Evolutionary conservation across 495 filamentous ascomycete species (phyloP).

Genomic region (Aspergillus egyptiacus): DNA sequence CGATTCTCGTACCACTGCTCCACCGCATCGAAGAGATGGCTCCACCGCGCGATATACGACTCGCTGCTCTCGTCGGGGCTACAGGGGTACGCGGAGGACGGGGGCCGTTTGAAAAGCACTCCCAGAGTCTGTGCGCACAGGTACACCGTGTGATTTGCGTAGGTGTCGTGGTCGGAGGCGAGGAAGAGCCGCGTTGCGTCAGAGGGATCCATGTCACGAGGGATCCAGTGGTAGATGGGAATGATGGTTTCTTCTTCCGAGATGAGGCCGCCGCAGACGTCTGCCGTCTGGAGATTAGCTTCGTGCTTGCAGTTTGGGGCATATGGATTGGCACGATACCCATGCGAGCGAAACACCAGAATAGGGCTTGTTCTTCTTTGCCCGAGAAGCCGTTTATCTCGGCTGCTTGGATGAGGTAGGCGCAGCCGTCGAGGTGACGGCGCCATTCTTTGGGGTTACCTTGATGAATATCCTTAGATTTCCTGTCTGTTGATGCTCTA

Average conservation of each 20-base stretch:
- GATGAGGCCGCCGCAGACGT: slow-evolving; percentile 42
- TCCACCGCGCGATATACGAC: slow-evolving; percentile 28
- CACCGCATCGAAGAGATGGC: slow-evolving; percentile 28
- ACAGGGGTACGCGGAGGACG: slow-evolving; percentile 18
- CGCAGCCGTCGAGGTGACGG: slow-evolving; percentile 44
- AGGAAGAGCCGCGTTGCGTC: slow-evolving; percentile 26
- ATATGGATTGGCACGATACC: slow-evolving; percentile 17
- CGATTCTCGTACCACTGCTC: slow-evolving; percentile 35
- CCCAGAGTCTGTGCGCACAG: slow-evolving; percentile 33
- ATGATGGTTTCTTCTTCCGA: slow-evolving; percentile 36
- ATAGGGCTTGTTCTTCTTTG: slow-evolving; percentile 38
- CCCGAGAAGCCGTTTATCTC: slow-evolving; percentile 37
- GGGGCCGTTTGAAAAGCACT: slow-evolving; percentile 26
- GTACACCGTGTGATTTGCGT: slow-evolving; percentile 43
- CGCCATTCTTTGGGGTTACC: slow-evolving; percentile 38
- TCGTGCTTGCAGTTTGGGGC: not conserved
- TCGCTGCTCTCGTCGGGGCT: slow-evolving; percentile 20
- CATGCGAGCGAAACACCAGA: slow-evolving; percentile 46
- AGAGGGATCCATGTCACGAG: slow-evolving; percentile 21
- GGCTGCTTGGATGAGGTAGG: slow-evolving; percentile 35
- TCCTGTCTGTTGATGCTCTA: not conserved
- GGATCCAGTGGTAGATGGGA: slow-evolving; percentile 30
- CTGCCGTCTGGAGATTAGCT: slow-evolving; percentile 9
- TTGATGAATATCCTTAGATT: not conserved
- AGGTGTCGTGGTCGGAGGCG: slow-evolving; percentile 28